phyloP scores from a whole-genome alignment of 2,329 filamentous ascomycete genomes.

The Cordyceps farinosa region DNA sequence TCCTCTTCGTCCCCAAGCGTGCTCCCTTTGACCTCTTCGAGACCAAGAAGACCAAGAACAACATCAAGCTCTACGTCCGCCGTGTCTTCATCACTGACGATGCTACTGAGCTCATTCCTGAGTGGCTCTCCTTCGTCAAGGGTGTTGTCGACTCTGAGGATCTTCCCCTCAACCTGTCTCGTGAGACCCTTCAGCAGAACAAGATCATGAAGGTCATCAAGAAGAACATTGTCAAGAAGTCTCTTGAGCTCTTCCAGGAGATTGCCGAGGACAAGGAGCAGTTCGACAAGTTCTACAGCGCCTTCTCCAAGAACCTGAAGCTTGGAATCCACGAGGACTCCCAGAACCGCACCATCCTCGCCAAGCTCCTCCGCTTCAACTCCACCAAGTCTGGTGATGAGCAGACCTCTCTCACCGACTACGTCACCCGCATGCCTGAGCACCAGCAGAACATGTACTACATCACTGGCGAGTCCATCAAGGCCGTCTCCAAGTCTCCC shows the following conservation, averaged over 20 bases:
- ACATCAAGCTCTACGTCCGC: constrained; percentile 99
- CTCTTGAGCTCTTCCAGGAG: constrained; percentile 97
- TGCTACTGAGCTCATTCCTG: constrained; percentile 96
- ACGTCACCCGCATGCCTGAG: constrained; percentile 98
- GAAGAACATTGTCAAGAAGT: constrained; percentile 99
- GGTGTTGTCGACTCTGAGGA: constrained; percentile 99
- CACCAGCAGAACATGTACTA: constrained; percentile 99
- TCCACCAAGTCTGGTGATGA: constrained; percentile 99
- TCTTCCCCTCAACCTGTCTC: constrained; percentile 97
- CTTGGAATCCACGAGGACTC: constrained; percentile 99
- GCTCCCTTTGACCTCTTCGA: constrained; percentile 99
- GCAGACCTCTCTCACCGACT: constrained; percentile 90
- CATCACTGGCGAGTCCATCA: constrained; percentile 99
- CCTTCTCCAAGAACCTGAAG: constrained; percentile 99
- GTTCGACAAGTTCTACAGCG: constrained; percentile 99
- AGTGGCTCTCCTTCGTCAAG: constrained; percentile 99
- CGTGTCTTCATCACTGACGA: constrained; percentile 99
- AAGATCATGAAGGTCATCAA: constrained; percentile 99
- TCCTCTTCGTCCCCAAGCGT: constrained; percentile 99
- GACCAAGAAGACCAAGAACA: constrained; percentile 99
- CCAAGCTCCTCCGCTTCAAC: constrained; percentile 98
- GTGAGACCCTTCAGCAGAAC: constrained; percentile 99
- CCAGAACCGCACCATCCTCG: constrained; percentile 88
- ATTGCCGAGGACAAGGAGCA: constrained; percentile 99
- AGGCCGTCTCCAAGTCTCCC: constrained; percentile 95